phyloP scores from a whole-genome alignment of 331 rosid species.

The Prunus yedoensis region DNA sequence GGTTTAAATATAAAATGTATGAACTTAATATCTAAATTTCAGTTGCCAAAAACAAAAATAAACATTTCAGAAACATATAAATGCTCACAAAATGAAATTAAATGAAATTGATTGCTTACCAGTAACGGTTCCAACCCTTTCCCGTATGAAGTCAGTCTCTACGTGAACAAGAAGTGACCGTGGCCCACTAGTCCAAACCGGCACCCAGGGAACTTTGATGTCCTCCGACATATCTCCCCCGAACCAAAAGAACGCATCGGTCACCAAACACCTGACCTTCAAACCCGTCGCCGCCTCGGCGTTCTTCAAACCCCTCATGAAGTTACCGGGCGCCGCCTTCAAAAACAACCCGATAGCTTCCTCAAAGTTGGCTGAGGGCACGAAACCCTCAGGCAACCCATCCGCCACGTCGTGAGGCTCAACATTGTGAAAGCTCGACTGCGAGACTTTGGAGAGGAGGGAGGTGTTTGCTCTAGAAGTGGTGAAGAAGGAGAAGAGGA shows the following conservation, averaged over 20 bases:
- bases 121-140: background rate
- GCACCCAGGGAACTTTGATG: conserved; percentile 55
- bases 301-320: conserved; percentile 21
- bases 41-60: too few relatives aligned
- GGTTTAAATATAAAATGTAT: too few relatives aligned
- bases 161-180: conserved; percentile 48
- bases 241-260: conserved; percentile 72
- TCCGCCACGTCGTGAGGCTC: too few relatives aligned
- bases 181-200: conserved; percentile 70
- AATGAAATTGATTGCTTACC: too few relatives aligned
- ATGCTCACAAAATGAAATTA: too few relatives aligned
- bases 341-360: conserved; percentile 38
- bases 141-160: conserved; percentile 34
- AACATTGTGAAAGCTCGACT: background rate
- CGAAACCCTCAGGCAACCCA: background rate
- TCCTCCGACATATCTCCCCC: conserved; percentile 27
- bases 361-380: conserved; percentile 9
- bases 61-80: too few relatives aligned
- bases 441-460: conserved; percentile 1
- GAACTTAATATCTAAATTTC: too few relatives aligned
- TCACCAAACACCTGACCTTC: conserved; percentile 47
- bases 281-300: conserved; percentile 33
- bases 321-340: conserved; percentile 35
- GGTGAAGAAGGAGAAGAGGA: conserved; percentile 55
- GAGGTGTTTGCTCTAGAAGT: conserved; percentile 32